Conservation (phyloP, 2,329 filamentous ascomycete genomes). For the Colletotrichum horii region DNA sequence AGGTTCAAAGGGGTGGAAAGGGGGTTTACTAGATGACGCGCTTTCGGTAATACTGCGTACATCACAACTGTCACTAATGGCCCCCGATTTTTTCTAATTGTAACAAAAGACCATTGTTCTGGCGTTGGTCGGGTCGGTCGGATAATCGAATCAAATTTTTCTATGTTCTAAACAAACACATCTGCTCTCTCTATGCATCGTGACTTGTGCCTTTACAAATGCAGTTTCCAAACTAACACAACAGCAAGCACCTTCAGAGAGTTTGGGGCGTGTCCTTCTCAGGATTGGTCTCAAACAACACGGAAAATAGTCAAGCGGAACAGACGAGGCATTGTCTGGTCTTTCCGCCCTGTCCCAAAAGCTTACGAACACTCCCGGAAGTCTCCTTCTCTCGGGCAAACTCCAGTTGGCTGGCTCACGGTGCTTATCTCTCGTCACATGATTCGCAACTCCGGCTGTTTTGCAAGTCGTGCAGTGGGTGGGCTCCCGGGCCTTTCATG, state of each 20-base stretch:
- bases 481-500: background rate
- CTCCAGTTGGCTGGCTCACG: background rate
- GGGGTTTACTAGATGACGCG: background rate
- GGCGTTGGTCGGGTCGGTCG: slow-evolving; percentile 8
- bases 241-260: too few species aligned
- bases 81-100: background rate
- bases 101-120: slow-evolving; percentile 12
- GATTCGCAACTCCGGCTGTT: background rate
- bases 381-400: background rate
- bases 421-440: background rate
- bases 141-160: slow-evolving; percentile 6
- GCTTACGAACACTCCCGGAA: background rate
- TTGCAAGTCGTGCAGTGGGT: background rate
- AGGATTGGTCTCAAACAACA: background rate
- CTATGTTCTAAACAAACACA: background rate
- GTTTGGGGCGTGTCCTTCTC: background rate
- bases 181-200: background rate
- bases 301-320: background rate
- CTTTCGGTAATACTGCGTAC: background rate
- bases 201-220: background rate
- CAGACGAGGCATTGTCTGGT: background rate
- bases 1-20: background rate
- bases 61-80: slow-evolving; percentile 6
- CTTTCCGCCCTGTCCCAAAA: background rate
- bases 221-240: background rate